These are phyloP conservation scores for Candida rishiriensis DNA, from an alignment of 805 yeast species.

Conservation along the genomic window DNA sequence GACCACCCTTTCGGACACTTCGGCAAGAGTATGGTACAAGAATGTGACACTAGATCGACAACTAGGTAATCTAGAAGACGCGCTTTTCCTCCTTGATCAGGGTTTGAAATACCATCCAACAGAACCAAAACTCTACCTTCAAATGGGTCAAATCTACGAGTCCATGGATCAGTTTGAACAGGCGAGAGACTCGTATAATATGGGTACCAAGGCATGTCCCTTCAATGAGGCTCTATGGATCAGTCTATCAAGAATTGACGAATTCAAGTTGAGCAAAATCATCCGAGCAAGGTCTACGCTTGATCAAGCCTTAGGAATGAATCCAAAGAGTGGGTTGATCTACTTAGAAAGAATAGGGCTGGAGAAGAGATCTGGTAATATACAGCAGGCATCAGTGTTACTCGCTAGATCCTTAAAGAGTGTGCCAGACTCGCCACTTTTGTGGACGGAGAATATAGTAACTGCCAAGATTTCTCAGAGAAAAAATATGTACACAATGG, in stretches of 20 bases:
- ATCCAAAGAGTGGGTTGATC: slow-evolving; percentile 45
- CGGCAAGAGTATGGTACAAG: slow-evolving; percentile 59
- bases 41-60: slow-evolving; percentile 49
- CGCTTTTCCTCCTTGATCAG: slow-evolving; percentile 37
- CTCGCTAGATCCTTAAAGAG: slow-evolving; percentile 54
- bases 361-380: slow-evolving; percentile 49
- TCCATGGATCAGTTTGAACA: slow-evolving; percentile 24
- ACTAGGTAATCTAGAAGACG: slow-evolving; percentile 29
- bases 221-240: slow-evolving; percentile 50
- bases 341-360: slow-evolving; percentile 56
- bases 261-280: slow-evolving; percentile 32
- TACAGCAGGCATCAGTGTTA: slow-evolving; percentile 47
- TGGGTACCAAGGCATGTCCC: slow-evolving; percentile 49
- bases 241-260: slow-evolving; percentile 44
- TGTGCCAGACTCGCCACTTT: slow-evolving; percentile 50
- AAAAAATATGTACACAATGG: slow-evolving; percentile 61
- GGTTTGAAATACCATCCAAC: slow-evolving; percentile 49
- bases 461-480: slow-evolving; percentile 38
- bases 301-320: slow-evolving; percentile 58
- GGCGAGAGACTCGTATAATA: slow-evolving; percentile 44
- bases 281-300: slow-evolving; percentile 67
- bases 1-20: slow-evolving; percentile 13
- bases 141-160: slow-evolving; percentile 53
- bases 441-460: slow-evolving; percentile 65
- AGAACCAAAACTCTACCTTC: slow-evolving; percentile 52